phyloP scores from a whole-genome alignment of 2,329 filamentous ascomycete species.

The Pseudogymnoascus sp. region DNA sequence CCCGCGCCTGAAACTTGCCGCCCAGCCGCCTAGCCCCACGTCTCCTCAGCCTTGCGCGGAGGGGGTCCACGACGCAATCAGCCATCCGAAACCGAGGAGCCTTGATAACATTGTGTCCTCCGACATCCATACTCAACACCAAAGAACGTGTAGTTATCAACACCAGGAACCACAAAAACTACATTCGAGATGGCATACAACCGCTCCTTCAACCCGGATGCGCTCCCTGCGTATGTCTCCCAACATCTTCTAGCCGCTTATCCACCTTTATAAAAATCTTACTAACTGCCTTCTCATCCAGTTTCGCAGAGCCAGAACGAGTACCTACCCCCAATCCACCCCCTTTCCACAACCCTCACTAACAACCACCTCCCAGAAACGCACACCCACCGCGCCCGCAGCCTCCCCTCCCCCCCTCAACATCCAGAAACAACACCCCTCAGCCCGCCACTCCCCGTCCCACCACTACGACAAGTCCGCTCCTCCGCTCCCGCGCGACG shows the following conservation, averaged over 20 bases:
- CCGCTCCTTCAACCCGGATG: conserved; percentile 84
- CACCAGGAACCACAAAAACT: background rate
- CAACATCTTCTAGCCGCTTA: conserved; percentile 9
- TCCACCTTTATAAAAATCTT: conserved; percentile 11
- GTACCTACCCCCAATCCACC: conserved; percentile 23
- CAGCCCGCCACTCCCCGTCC: background rate
- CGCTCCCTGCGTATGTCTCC: conserved; percentile 71
- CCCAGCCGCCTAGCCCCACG: background rate
- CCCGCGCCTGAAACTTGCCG: background rate
- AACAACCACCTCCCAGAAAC: conserved; percentile 1
- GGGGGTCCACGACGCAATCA: background rate
- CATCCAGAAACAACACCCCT: conserved; percentile 8
- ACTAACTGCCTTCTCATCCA: conserved; percentile 26
- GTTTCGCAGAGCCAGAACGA: conserved; percentile 44
- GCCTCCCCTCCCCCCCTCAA: conserved; percentile 6
- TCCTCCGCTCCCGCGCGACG: conserved; percentile 33
- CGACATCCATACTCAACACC: background rate
- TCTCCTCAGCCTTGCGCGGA: background rate
- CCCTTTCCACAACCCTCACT: background rate
- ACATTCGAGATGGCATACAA: conserved; percentile 76
- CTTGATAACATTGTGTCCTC: background rate
- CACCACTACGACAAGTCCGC: conserved; percentile 43
- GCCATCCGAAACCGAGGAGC: background rate
- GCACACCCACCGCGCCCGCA: background rate
- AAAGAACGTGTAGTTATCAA: background rate